A percentile compares a stretch with the other conserved stretches of the same genome.
Conservation (phyloP, 2,329 filamentous ascomycete genomes). For the Fusarium nanum region DNA sequence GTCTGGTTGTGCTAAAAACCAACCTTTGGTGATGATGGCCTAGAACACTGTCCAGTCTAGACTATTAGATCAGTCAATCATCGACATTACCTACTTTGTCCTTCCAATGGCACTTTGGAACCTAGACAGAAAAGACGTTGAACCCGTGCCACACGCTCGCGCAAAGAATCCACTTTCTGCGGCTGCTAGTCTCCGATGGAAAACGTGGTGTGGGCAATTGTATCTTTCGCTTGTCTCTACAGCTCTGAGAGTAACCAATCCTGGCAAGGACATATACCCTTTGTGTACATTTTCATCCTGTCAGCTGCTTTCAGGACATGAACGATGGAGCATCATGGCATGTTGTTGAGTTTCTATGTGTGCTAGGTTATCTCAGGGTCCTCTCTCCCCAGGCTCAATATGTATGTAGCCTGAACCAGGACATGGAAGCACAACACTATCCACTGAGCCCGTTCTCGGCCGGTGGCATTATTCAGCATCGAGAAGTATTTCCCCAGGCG, state of each 20-base stretch:
- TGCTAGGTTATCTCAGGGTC: constrained; percentile 21
- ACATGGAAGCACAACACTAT: not conserved
- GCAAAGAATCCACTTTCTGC: constrained; percentile 31
- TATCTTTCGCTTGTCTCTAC: constrained; percentile 3
- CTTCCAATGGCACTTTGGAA: not conserved
- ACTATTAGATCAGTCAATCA: constrained; percentile 13
- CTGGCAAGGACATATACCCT: constrained; percentile 8
- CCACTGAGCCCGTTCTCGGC: constrained; percentile 15
- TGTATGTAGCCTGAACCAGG: constrained; percentile 12
- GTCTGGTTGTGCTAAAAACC: not conserved
- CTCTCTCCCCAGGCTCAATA: constrained; percentile 7
- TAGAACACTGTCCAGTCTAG: constrained; percentile 23
- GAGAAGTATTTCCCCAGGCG: constrained; percentile 20
- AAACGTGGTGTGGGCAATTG: constrained; percentile 23
- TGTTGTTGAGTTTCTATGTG: constrained; percentile 31
- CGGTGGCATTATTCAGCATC: constrained; percentile 20
- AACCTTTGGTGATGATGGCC: constrained; percentile 2
- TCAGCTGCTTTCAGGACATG: constrained; percentile 24
- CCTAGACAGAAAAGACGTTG: constrained; percentile 36
- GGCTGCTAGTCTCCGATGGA: constrained; percentile 21
- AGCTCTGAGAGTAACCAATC: constrained; percentile 9
- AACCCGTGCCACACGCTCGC: constrained; percentile 34
- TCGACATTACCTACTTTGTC: constrained; percentile 10
- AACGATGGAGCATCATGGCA: constrained; percentile 32
- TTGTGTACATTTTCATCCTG: constrained; percentile 14